phyloP scores from a whole-genome alignment of 768 basidiomycete species.

The Butyriboletus loyo region DNA sequence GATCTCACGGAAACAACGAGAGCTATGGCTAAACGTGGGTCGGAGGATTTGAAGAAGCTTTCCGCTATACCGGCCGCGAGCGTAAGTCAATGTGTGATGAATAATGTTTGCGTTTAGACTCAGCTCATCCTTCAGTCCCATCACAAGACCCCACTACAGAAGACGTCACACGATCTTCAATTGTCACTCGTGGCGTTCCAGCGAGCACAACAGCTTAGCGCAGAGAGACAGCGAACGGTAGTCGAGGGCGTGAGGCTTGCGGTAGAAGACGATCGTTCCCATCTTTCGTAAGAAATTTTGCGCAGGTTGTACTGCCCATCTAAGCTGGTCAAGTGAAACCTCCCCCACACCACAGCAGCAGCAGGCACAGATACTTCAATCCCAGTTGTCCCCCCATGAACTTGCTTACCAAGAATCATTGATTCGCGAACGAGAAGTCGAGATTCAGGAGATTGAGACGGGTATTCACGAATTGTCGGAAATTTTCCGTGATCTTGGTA shows the following conservation, averaged over 20 bases:
- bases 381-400: constrained; percentile 83
- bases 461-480: constrained; percentile 95
- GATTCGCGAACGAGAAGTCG: constrained; percentile 76
- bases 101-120: not conserved
- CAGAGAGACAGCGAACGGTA: constrained; percentile 83
- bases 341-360: constrained; percentile 54
- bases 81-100: constrained; percentile 38
- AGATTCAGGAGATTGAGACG: constrained; percentile 94
- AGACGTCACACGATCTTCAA: constrained; percentile 91
- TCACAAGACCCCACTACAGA: constrained; percentile 81
- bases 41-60: constrained; percentile 89
- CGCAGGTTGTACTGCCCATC: not conserved
- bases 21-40: constrained; percentile 91
- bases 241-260: constrained; percentile 84
- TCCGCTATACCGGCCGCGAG: constrained; percentile 61
- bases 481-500: constrained; percentile 95
- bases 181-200: constrained; percentile 90
- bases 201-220: constrained; percentile 84
- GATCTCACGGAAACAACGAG: constrained; percentile 93
- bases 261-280: constrained; percentile 68
- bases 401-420: constrained; percentile 94
- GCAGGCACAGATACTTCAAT: constrained; percentile 67
- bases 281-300: constrained; percentile 19
- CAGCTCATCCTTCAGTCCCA: constrained; percentile 50
- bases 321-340: constrained; percentile 29